A percentile compares a stretch with the other conserved stretches of the same genome.
Conservation (phyloP, 1,284 basidiomycete genomes). For the Malassezia globosa region DNA sequence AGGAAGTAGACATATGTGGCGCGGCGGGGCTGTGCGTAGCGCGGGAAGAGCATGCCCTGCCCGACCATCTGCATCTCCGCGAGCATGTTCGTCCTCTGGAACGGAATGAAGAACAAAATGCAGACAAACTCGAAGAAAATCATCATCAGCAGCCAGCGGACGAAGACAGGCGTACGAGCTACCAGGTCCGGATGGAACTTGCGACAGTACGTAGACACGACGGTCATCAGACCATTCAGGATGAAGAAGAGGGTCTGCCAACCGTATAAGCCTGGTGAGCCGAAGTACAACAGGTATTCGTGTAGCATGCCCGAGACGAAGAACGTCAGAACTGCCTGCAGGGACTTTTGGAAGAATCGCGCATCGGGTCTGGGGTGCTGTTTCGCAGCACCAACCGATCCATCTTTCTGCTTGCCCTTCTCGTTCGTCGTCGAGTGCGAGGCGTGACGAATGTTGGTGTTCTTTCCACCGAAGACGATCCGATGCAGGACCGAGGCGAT, state of each 20-base stretch:
- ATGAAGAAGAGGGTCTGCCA: slow-evolving; percentile 44
- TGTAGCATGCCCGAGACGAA: slow-evolving; percentile 40
- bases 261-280: slow-evolving; percentile 22
- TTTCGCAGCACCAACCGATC: slow-evolving; percentile 17
- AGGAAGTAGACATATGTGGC: slow-evolving; percentile 22
- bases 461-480: slow-evolving; percentile 41
- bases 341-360: slow-evolving; percentile 35
- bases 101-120: slow-evolving; percentile 41
- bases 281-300: slow-evolving; percentile 40
- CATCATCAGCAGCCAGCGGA: slow-evolving; percentile 29
- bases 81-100: slow-evolving; percentile 37
- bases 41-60: slow-evolving; percentile 1
- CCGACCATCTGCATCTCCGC: slow-evolving; percentile 33
- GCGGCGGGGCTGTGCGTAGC: background rate
- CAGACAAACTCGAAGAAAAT: slow-evolving; percentile 28
- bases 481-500: slow-evolving; percentile 44
- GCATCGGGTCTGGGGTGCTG: slow-evolving; percentile 17
- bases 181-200: slow-evolving; percentile 30
- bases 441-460: slow-evolving; percentile 15
- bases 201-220: slow-evolving; percentile 34
- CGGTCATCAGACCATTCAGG: slow-evolving; percentile 37
- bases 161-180: slow-evolving; percentile 28
- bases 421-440: too few species aligned
- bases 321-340: slow-evolving; percentile 30
- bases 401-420: slow-evolving; percentile 34